These are phyloP conservation scores for Paramecium bursaria DNA, from an alignment of 73 alveolate genomes.

Conservation along the genomic window DNA sequence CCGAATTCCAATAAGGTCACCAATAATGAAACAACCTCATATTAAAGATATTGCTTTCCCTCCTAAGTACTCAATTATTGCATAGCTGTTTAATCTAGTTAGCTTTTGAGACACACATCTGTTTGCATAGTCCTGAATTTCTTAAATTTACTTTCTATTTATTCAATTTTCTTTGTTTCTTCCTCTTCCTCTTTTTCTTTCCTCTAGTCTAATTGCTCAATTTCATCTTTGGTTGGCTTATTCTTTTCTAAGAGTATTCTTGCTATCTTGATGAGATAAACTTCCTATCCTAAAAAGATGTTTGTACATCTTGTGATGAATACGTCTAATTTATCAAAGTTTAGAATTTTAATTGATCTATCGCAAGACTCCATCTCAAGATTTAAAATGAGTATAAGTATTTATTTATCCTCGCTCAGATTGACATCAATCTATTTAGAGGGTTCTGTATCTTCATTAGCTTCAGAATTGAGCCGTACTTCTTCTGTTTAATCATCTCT, in stretches of 20 bases:
- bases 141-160: no score
- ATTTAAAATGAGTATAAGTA: no score
- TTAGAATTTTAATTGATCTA: no score
- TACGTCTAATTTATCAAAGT: background rate
- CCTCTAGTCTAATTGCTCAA: constrained; percentile 1
- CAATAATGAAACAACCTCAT: constrained; percentile 23
- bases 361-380: no score
- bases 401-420: no score
- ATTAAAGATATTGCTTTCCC: background rate
- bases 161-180: no score
- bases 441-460: no score
- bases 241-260: constrained; percentile 26
- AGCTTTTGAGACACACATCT: no score
- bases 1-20: constrained; percentile 28
- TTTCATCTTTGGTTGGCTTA: constrained; percentile 49
- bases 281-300: constrained; percentile 16
- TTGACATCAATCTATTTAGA: no score
- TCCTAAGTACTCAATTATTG: background rate
- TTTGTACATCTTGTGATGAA: constrained; percentile 33
- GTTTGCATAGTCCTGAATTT: no score
- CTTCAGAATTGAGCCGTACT: no score
- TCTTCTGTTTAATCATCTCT: no score
- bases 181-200: background rate
- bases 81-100: constrained; percentile 15
- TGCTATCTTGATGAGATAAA: constrained; percentile 23